Percentiles rank a stretch among this genome's conserved stretches.
Evolutionary conservation across 495 filamentous ascomycete genomes (phyloP).

Genomic region (Trichoderma parareesei): DNA sequence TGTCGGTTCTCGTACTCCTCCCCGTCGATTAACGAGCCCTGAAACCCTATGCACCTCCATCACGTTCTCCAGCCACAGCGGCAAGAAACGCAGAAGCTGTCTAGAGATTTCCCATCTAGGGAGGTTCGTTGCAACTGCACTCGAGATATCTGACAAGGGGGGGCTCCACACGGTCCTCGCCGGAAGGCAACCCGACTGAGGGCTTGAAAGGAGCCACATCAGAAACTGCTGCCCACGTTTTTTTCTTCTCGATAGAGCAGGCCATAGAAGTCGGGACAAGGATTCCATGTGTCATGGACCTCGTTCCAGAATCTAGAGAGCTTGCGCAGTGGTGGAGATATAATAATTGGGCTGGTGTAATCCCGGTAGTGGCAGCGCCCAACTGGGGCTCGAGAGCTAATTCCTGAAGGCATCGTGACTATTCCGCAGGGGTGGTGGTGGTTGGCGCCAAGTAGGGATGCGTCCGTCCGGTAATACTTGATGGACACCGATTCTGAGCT

Average conservation of each 20-base stretch:
- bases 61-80: background rate
- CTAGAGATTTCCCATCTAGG: conserved; percentile 1
- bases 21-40: background rate
- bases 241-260: background rate
- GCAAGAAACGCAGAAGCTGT: conserved; percentile 4
- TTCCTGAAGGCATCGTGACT: conserved; percentile 8
- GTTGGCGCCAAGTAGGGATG: background rate
- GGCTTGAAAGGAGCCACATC: background rate
- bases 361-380: background rate
- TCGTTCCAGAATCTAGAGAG: background rate
- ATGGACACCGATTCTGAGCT: background rate
- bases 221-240: background rate
- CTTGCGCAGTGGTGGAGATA: background rate
- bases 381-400: background rate
- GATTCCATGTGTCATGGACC: conserved; percentile 3
- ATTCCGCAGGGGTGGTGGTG: background rate
- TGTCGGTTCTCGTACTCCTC: background rate
- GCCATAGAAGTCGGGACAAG: background rate
- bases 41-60: background rate
- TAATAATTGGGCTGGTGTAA: background rate
- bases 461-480: background rate
- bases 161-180: background rate
- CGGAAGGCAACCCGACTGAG: background rate
- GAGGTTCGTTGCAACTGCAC: background rate
- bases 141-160: background rate